Evolutionary conservation across 2,329 filamentous ascomycete genomes (phyloP), one percentile per base, ranked within the genome.

Genomic region (Sporothrix sp.): DNA sequence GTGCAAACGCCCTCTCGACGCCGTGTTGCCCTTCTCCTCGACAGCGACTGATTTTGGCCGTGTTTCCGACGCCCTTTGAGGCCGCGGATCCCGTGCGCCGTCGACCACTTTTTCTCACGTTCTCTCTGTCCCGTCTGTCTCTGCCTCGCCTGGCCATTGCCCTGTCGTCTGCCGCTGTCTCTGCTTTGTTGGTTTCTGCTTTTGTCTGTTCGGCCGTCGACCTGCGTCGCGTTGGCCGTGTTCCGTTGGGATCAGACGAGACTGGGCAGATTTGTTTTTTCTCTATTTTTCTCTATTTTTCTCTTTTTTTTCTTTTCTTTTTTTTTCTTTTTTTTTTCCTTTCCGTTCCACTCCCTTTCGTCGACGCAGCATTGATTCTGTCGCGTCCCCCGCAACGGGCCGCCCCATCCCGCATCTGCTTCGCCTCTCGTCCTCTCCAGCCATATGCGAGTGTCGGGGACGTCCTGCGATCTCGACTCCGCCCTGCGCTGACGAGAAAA

Each of bases 81-180:
- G 40, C 49, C 50, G 51, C 47, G 51, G 51, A 47, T 53, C 38
- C 51, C 51, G 51, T 53, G 51, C 47, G 51, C 51, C 51, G 51
- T 42, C 51, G 25, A 50, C 42, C 37, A 8, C 4, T 25, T 44
- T 20, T 36, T n/a, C 16, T 28, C 39, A n/a, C 20, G 21, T 44
- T 39, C 35, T 38, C 37, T 46, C 27, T 38, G 4, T 16, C 16
- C 14, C 7, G 37, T 28, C 13, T 28, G 10, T 38, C 45, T 42
- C 46, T 46, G n/a, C n/a, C 30, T 50, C 39, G 10, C 23, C 13
- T 32, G 18, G 6, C 28, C 11, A 23, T 23, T 44, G 6, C 28
- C 23, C 18, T 10, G 18, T 44, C 28, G 28, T 30, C 18, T 33
- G 7, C n/a, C n/a, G 5, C 27, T 32, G 18, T 13, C 42, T 32